Evolutionary conservation across 768 basidiomycete species (phyloP), one percentile per base, ranked within the genome.

Genomic region (Leccinum broughii): DNA sequence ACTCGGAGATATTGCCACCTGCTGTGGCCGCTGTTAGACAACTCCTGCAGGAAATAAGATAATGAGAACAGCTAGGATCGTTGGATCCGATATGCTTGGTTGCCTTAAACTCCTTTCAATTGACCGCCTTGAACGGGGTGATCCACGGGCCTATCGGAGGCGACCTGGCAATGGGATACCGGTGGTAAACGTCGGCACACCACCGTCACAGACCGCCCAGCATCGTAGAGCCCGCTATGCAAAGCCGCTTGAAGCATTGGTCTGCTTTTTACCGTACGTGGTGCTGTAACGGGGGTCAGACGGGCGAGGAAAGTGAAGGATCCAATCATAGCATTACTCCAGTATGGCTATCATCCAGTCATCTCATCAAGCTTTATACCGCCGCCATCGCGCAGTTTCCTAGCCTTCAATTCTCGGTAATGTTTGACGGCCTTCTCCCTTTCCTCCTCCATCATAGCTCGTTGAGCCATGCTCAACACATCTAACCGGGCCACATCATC

Each of bases 401-500:
- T 76, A 22, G 82, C 85, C 71, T 88, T 92, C 72, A 92, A 66
- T 72, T 87, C 82, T 60, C 91, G 77, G 71, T 92, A 92, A 56
- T 81, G 78, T 67, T 72, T 75, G 60, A 93, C 86, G 22, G 76
- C 89, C 61, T 81, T 86, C 65, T 89, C 86, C 62, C 91, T 80
- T 71, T 92, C 90, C 55, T 79, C 77, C 66, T 89, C 89, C 83
- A 93, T 85, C 85, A 90, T 85, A 6, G 79, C 78, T 69, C 84
- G 86, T 76, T 92, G 89, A 14, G 87, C 85, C 82, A 91, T 86
- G 30, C 87, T 88, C 32, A 92, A 64, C 8, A 89, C 80, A 3
- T 80, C 81, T 46, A 60, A 55, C 62, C 68, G 66, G 78, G 76
- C 60, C 67, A 67, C 59, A 54, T 54, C 59, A 54, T 54, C 67